A percentile compares a stretch with the other conserved stretches of the same genome.
Conservation (phyloP, 139 green algal genomes). For the Gonium pectorale region DNA sequence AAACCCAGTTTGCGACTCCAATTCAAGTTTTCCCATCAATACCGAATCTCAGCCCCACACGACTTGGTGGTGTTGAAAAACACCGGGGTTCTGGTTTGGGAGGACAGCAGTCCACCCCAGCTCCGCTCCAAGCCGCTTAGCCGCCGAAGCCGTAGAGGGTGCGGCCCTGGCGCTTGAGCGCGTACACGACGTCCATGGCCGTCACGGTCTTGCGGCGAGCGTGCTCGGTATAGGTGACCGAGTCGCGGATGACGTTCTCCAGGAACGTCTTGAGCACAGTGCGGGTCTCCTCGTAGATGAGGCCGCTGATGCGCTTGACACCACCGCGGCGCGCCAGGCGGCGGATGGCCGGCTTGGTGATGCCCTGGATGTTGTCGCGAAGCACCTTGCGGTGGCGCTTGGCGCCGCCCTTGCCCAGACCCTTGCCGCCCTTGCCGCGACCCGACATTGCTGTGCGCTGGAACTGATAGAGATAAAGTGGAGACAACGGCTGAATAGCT, state of each 20-base stretch:
- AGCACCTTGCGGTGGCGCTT: slow-evolving; percentile 95
- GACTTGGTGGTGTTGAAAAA: too few relatives aligned
- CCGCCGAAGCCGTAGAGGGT: slow-evolving; percentile 97
- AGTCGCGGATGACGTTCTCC: slow-evolving; percentile 92
- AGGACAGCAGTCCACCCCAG: too few relatives aligned
- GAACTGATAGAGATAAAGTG: too few relatives aligned
- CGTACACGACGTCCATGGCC: slow-evolving; percentile 96
- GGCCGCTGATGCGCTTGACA: slow-evolving; percentile 74
- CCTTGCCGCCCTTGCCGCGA: slow-evolving; percentile 93
- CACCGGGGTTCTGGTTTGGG: too few relatives aligned
- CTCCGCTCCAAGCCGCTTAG: too few relatives aligned
- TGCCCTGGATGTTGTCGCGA: slow-evolving; percentile 95
- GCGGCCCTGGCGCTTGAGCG: slow-evolving; percentile 94
- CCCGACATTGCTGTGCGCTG: too few relatives aligned
- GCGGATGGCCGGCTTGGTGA: slow-evolving; percentile 94
- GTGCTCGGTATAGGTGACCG: slow-evolving; percentile 98
- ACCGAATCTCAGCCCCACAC: too few relatives aligned
- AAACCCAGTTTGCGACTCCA: too few relatives aligned
- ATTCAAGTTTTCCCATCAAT: too few relatives aligned
- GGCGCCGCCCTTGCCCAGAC: slow-evolving; percentile 90
- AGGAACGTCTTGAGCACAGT: slow-evolving; percentile 93
- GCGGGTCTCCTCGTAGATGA: slow-evolving; percentile 92
- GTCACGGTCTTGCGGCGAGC: slow-evolving; percentile 96
- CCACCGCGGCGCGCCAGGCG: slow-evolving; percentile 84
- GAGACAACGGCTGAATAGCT: too few relatives aligned